Base-by-base conservation (phyloP, 2,329 filamentous ascomycete species). In the Diaporthe helianthi region DNA sequence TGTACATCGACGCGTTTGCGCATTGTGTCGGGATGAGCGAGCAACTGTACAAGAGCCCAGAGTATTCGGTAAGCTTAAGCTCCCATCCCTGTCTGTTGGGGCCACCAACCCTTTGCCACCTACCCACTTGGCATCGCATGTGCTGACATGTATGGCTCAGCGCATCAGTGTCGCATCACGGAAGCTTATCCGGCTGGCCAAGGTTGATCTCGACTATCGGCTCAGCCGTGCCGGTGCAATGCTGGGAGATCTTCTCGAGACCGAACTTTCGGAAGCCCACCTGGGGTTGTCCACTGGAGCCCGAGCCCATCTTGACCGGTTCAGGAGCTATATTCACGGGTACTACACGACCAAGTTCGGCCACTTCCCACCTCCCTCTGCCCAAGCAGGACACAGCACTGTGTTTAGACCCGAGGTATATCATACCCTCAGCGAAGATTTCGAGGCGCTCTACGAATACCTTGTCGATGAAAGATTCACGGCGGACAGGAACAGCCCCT, bases 21-120 rank as follows among this genome's bases (percentile, higher is more conserved):
- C 93, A 96, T 75, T 93, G 92, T 75, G 90, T 91, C 44, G 93
- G 92, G 52, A 94, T 95, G 92, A 87, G 86, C 70, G 87, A 91
- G 24, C 81, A 82, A 31, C 71, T 94, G 6, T 81, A 83, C 49
- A 75, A 79, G 7, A 87, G 85, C 72, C 77, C 84, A 1, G 91
- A 92, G 71, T 92, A 89, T 71, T 81, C 85, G 77, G 89, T 90
- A 80, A 73, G 86, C 79, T 64, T 64, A n/a, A 51, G 26, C 41
- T 38, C 52, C 22, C 29, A 67, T 58, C 52, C 22, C 41, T 49
- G 64, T 49, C 22, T 4, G 12, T 33, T 22, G 41, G 31, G 29
- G 31, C 31, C 19, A 29, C 38, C 17, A 38, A 4, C 8, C 29
- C 19, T n/a, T 33, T 3, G 7, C 29, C 22, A 46, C 41, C 38